A percentile compares a stretch with the other conserved stretches of the same genome.
Conservation (phyloP, 257 asterid species). For the Coffea canephora region DNA sequence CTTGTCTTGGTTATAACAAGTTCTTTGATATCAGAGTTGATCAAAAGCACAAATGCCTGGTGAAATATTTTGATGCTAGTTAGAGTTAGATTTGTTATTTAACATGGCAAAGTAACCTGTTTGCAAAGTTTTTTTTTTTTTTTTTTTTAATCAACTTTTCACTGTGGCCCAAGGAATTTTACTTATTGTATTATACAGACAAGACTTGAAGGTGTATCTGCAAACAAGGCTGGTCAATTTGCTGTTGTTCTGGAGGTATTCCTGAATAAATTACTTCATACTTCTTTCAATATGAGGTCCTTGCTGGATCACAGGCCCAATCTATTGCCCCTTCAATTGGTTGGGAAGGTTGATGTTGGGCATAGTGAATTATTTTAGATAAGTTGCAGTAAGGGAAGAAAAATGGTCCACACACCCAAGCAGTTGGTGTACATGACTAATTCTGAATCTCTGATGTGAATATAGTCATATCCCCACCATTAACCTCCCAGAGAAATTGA, state of each 20-base stretch:
- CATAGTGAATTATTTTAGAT: not conserved
- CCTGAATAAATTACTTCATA: conserved; percentile 10
- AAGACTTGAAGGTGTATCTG: conserved; percentile 78
- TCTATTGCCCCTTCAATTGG: not conserved
- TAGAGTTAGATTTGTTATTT: not conserved
- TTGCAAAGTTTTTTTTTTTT: not conserved
- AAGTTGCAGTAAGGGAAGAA: not conserved
- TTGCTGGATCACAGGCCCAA: not conserved
- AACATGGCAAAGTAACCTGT: not conserved
- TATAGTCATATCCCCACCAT: not conserved
- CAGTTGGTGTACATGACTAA: not conserved
- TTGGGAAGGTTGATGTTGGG: not conserved
- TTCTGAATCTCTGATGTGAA: not conserved
- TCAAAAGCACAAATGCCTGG: not conserved
- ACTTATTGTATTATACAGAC: conserved; percentile 51
- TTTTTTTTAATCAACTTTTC: not conserved
- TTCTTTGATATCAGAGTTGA: not conserved
- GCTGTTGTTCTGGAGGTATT: conserved; percentile 92
- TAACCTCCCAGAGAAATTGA: not conserved
- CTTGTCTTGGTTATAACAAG: not conserved
- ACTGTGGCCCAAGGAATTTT: conserved; percentile 14
- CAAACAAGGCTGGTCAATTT: conserved; percentile 63
- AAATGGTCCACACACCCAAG: not conserved
- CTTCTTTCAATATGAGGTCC: conserved; percentile 1
- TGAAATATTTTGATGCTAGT: not conserved